Conservation (phyloP, 2,329 filamentous ascomycete species). For the Thyridium curvatum region DNA sequence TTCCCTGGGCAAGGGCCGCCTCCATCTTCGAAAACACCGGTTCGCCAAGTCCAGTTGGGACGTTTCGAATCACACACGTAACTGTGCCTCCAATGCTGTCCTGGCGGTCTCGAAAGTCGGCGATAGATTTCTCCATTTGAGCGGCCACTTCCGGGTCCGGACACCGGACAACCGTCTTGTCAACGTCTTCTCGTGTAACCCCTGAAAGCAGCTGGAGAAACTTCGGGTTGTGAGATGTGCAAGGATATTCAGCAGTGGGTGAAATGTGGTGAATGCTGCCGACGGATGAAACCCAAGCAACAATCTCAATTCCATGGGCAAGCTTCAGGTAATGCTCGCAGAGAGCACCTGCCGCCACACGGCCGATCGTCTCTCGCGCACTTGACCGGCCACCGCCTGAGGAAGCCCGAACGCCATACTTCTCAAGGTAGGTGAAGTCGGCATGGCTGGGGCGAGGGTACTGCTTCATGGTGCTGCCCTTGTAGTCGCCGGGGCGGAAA, state of each 20-base stretch:
- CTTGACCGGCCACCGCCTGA: conserved; percentile 85
- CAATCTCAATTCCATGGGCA: conserved; percentile 81
- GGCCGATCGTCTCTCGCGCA: conserved; percentile 90
- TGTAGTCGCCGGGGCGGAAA: conserved; percentile 88
- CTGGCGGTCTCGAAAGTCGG: conserved; percentile 66
- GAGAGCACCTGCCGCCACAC: conserved; percentile 86
- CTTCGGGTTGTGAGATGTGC: conserved; percentile 65
- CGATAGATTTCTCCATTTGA: conserved; percentile 75
- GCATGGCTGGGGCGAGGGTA: conserved; percentile 91
- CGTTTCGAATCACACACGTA: conserved; percentile 85
- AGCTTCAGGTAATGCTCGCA: conserved; percentile 86
- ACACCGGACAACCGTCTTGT: conserved; percentile 86
- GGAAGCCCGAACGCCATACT: conserved; percentile 91
- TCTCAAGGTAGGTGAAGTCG: conserved; percentile 95
- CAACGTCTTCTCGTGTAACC: conserved; percentile 70
- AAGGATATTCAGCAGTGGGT: conserved; percentile 60
- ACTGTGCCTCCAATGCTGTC: conserved; percentile 95
- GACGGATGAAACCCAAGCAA: conserved; percentile 83
- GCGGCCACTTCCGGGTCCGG: conserved; percentile 59
- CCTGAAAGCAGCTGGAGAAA: conserved; percentile 70
- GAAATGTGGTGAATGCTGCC: conserved; percentile 74
- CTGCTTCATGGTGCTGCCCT: conserved; percentile 79
- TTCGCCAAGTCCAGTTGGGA: conserved; percentile 81
- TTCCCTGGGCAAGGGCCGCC: conserved; percentile 83
- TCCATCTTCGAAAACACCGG: conserved; percentile 95